phyloP scores from a whole-genome alignment of 2,329 filamentous ascomycete genomes.

The Ophiostoma ips region DNA sequence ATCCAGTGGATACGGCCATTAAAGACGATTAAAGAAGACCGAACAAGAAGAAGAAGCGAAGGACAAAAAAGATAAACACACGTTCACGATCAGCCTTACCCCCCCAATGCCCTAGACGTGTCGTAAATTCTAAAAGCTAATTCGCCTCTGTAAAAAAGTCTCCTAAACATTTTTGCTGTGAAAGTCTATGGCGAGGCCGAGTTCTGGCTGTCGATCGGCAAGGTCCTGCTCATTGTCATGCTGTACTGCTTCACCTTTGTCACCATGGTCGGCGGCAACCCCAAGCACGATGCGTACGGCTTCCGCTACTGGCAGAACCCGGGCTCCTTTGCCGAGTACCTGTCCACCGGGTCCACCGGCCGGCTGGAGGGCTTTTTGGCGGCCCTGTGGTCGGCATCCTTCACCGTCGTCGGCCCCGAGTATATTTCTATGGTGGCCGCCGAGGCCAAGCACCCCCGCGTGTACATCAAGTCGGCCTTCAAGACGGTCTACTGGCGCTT shows the following conservation, averaged over 20 bases:
- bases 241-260: slow-evolving; percentile 42
- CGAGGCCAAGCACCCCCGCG: slow-evolving; percentile 53
- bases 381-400: slow-evolving; percentile 25
- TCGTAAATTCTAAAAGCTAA: not conserved
- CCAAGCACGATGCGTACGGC: slow-evolving; percentile 30
- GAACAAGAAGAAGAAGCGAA: not conserved
- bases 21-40: not conserved
- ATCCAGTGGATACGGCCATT: not conserved
- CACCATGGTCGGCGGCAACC: slow-evolving; percentile 42
- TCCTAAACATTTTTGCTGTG: slow-evolving; percentile 20
- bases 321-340: slow-evolving; percentile 24
- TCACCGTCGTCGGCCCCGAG: slow-evolving; percentile 37
- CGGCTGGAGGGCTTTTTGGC: slow-evolving; percentile 15
- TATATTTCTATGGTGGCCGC: slow-evolving; percentile 56
- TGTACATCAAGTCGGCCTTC: slow-evolving; percentile 53
- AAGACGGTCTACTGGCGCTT: slow-evolving; percentile 58
- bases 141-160: not conserved
- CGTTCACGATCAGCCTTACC: not conserved
- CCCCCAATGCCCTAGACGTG: no score
- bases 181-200: slow-evolving; percentile 28
- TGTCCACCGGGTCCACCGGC: slow-evolving; percentile 28
- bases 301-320: slow-evolving; percentile 31
- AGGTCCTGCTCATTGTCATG: slow-evolving; percentile 37
- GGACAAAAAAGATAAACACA: not conserved
- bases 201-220: slow-evolving; percentile 32